Base-by-base conservation (phyloP, 140 eudicot species). In the Senecio squalidus region DNA sequence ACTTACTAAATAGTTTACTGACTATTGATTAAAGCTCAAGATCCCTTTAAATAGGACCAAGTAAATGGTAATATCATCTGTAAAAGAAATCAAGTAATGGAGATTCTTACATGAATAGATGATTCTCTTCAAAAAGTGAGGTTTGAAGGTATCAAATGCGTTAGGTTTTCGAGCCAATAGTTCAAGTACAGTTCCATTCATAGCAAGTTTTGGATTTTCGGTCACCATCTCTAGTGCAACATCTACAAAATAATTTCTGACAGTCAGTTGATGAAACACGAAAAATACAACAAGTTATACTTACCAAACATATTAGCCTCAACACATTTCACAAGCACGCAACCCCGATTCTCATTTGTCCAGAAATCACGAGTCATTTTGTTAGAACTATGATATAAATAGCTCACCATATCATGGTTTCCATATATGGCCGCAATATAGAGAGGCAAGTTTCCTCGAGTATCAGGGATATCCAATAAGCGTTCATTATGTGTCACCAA, bases 401-500 rank as follows among this genome's bases (percentile, higher is more conserved):
- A 78, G 15, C 38, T 4, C 13, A 70, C 79, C 69, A 78, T 73
- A 0, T 62, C 62, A 5, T 36, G 4, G 9, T 72, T 58, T 6
- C 79, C 76, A 49, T 39, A 65, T 46, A 62, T 10, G 4, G 76
- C 79, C 16, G 83, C 83, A 48, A 63, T 67, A 22, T 55, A 62
- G 17, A 78, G 64, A 6, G 83, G 83, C 8, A 41, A 38, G 55
- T 34, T 15, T 21, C 69, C 72, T 6, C 4, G 16, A 18, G 28
- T 18, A 16, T 72, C 66, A 8, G 43, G 52, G 6, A 72, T 40
- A 1, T 18, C 23, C 13, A 68, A 51, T 11, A 78, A 44, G 34
- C 15, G 4, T n/a, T 36, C 58, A 63, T 66, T 66, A 25, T 24
- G 65, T 6, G 25, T 18, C 14, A 67, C 68, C 83, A 78, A 48